These are phyloP conservation scores for Paulownia fortunei DNA, from an alignment of 257 asterid genomes.

Conservation along the genomic window DNA sequence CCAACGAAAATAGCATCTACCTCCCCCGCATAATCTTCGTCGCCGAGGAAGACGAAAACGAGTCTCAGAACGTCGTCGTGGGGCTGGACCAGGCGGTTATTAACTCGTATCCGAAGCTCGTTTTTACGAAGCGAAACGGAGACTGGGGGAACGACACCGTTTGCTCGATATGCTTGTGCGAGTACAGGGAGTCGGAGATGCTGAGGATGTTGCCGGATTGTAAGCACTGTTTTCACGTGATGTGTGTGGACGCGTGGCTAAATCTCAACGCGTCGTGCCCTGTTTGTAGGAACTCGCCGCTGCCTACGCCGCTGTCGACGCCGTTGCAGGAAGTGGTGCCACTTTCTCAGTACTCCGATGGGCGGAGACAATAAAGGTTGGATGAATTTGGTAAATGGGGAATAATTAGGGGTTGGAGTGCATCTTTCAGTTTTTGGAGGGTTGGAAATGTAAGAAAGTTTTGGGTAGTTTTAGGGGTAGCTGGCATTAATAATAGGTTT, in stretches of 20 bases:
- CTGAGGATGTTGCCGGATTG: conserved; percentile 94
- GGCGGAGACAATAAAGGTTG: conserved; percentile 57
- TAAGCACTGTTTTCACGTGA: conserved; percentile 82
- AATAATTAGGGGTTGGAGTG: conserved; percentile 14
- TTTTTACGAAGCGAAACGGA: conserved; percentile 53
- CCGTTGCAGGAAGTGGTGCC: conserved; percentile 98
- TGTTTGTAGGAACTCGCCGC: conserved; percentile 90
- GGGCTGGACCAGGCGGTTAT: conserved; percentile 90
- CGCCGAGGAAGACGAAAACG: conserved; percentile 75
- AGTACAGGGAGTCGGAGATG: conserved; percentile 85
- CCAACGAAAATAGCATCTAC: conserved; percentile 61
- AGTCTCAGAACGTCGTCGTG: conserved; percentile 49
- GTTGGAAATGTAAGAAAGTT: conserved; percentile 26
- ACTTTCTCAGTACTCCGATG: conserved; percentile 86
- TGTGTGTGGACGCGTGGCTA: conserved; percentile 92
- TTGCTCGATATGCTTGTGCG: conserved; percentile 87
- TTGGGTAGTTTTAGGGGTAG: conserved; percentile 12
- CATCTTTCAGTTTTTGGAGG: conserved; percentile 21
- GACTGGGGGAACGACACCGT: conserved; percentile 54
- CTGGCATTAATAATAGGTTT: background rate
- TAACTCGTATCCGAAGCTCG: conserved; percentile 79
- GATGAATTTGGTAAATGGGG: background rate
- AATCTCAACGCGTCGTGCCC: conserved; percentile 92
- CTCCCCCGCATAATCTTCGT: conserved; percentile 86
- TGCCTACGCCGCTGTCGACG: conserved; percentile 93